Conservation (phyloP, 306 rosid species). For the Begonia masoniana region DNA sequence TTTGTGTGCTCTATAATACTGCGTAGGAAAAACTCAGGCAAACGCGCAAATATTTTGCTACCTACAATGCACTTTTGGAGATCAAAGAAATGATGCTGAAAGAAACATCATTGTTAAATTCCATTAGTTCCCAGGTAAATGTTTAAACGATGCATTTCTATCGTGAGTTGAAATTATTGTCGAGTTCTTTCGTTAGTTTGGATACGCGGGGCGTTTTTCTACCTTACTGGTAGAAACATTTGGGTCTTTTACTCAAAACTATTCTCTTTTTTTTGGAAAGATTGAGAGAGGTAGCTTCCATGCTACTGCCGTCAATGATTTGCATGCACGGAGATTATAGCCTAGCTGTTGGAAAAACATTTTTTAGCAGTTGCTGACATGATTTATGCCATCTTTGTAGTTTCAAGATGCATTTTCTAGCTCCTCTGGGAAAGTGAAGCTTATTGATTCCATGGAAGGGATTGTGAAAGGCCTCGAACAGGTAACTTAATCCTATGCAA, state of each 20-base stretch:
- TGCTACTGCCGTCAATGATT: too few species aligned
- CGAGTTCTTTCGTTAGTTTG: background rate
- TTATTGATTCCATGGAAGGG: constrained; percentile 86
- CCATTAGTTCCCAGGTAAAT: constrained; percentile 76
- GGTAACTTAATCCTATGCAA: constrained; percentile 29
- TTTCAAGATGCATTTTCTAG: constrained; percentile 83
- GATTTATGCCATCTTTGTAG: constrained; percentile 19
- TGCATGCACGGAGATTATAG: too few species aligned
- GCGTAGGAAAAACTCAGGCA: constrained; percentile 65
- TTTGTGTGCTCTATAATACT: constrained; percentile 7
- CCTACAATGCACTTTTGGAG: constrained; percentile 84
- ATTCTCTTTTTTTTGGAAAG: too few species aligned
- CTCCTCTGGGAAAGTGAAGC: constrained; percentile 53
- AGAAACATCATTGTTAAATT: constrained; percentile 82
- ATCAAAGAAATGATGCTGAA: constrained; percentile 81
- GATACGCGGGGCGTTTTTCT: too few species aligned
- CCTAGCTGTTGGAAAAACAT: too few species aligned
- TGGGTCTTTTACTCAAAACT: too few species aligned
- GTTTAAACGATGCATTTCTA: constrained; percentile 1
- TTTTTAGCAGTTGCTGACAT: too few species aligned
- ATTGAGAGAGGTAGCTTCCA: too few species aligned
- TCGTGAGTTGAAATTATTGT: background rate
- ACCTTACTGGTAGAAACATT: too few species aligned
- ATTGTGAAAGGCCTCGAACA: constrained; percentile 77
- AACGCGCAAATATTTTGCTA: constrained; percentile 68